These are phyloP conservation scores for Camelina sativa DNA, from an alignment of 345 rosid species.

Conservation along the genomic window DNA sequence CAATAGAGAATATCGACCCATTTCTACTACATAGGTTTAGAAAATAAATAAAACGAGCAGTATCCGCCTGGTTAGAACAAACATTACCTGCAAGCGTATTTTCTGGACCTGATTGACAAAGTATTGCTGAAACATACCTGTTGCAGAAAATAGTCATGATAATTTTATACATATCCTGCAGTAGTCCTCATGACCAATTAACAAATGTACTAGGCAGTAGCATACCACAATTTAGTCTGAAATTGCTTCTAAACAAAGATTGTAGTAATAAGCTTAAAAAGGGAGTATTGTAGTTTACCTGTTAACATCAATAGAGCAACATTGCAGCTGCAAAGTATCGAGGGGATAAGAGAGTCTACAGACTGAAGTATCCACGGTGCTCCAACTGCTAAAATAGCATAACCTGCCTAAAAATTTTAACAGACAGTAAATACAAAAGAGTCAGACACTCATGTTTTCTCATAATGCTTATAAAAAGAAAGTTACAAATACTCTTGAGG, in stretches of 20 bases:
- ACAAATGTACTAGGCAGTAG: conserved; percentile 2
- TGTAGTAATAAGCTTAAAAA: conserved; percentile 6
- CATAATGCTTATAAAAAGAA: neutral
- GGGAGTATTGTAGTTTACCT: conserved; percentile 48
- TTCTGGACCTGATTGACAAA: conserved; percentile 92
- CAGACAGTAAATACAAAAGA: conserved; percentile 7
- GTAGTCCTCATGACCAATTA: neutral
- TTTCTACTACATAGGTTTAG: conserved; percentile 9
- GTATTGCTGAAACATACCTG: conserved; percentile 93
- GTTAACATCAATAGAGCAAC: conserved; percentile 73
- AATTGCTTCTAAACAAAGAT: conserved; percentile 6
- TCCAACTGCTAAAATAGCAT: conserved; percentile 71
- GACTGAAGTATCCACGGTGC: conserved; percentile 70
- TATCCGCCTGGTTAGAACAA: conserved; percentile 5
- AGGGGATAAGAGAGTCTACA: conserved; percentile 52
- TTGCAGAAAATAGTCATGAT: conserved; percentile 33
- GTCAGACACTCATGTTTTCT: conserved; percentile 25
- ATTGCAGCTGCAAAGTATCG: conserved; percentile 81
- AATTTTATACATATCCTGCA: neutral
- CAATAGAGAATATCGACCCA: neutral
- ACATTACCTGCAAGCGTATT: conserved; percentile 83
- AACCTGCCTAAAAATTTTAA: conserved; percentile 63
- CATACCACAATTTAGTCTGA: neutral
- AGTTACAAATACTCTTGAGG: neutral
- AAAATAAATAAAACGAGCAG: conserved; percentile 4